Conservation (phyloP, 805 yeast species). For the Blastobotrys chiropterorum region DNA sequence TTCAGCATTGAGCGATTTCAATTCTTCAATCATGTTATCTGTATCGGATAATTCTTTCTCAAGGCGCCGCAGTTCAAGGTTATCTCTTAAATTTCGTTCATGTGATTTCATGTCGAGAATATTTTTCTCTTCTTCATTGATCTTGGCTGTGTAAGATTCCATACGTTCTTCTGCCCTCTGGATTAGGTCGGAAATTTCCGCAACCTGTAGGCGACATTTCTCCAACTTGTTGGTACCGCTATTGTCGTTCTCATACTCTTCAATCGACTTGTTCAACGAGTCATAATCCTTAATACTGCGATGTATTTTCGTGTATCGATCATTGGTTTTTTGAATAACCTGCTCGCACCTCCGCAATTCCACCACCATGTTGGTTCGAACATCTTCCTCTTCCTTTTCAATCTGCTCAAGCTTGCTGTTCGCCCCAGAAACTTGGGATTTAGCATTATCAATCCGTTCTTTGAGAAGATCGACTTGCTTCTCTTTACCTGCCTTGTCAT, state of each 20-base stretch:
- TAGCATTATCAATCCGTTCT: slow-evolving; percentile 2
- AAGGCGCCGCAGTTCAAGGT: slow-evolving; percentile 50
- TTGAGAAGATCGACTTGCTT: slow-evolving; percentile 10
- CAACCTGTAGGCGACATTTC: slow-evolving; percentile 25
- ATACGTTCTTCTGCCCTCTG: slow-evolving; percentile 22
- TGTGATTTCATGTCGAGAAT: slow-evolving; percentile 53
- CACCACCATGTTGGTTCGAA: neutral
- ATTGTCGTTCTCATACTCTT: slow-evolving; percentile 10
- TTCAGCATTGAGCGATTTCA: slow-evolving; percentile 56
- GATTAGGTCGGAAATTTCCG: slow-evolving; percentile 17
- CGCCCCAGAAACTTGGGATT: neutral
- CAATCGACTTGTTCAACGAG: slow-evolving; percentile 7
- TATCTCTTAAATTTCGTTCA: slow-evolving; percentile 58
- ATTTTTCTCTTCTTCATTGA: slow-evolving; percentile 35
- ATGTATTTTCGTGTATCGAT: neutral
- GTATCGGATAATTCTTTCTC: slow-evolving; percentile 35
- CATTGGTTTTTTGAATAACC: neutral
- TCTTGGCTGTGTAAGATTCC: slow-evolving; percentile 11
- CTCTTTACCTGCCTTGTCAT: slow-evolving; percentile 38
- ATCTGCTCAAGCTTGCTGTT: neutral
- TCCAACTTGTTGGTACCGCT: slow-evolving; percentile 8
- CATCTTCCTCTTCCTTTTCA: neutral
- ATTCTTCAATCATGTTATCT: slow-evolving; percentile 35
- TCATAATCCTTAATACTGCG: slow-evolving; percentile 4
- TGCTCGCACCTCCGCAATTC: slow-evolving; percentile 3